Percentiles rank a stretch among this genome's conserved stretches.
Conservation (phyloP, 2,329 filamentous ascomycete genomes). For the Epichloe sylvatica region DNA sequence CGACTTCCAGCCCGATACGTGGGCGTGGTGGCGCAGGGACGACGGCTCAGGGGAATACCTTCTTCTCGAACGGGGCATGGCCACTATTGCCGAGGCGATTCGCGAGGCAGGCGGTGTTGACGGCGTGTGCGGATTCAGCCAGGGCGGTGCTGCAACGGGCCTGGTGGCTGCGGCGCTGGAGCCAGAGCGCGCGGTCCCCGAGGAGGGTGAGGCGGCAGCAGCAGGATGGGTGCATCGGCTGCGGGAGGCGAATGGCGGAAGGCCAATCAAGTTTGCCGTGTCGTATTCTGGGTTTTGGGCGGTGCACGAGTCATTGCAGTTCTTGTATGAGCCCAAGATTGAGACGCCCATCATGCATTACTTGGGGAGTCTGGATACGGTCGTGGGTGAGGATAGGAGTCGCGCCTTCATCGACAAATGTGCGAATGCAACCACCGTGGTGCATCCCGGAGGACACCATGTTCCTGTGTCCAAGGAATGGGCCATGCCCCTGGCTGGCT, state of each 20-base stretch:
- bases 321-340: conserved; percentile 58
- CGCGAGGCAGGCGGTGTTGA: conserved; percentile 54
- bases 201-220: conserved; percentile 14
- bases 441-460: conserved; percentile 84
- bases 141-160: conserved; percentile 59
- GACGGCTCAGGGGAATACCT: conserved; percentile 50
- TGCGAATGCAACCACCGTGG: conserved; percentile 37
- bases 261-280: conserved; percentile 53
- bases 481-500: conserved; percentile 60
- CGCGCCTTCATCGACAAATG: conserved; percentile 52
- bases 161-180: conserved; percentile 65
- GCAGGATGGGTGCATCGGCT: conserved; percentile 31
- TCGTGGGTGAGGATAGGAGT: conserved; percentile 68
- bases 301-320: conserved; percentile 44
- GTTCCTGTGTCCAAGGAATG: conserved; percentile 73
- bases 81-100: conserved; percentile 46
- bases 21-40: conserved; percentile 70
- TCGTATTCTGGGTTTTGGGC: conserved; percentile 67
- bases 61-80: conserved; percentile 55
- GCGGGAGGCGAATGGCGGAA: conserved; percentile 33
- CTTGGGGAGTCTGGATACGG: conserved; percentile 70
- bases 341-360: conserved; percentile 68
- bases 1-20: conserved; percentile 49
- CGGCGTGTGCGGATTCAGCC: conserved; percentile 69
- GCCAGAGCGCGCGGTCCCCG: conserved; percentile 15